Conservation (phyloP, 75 land plant species). For the Picea sitchensis region DNA sequence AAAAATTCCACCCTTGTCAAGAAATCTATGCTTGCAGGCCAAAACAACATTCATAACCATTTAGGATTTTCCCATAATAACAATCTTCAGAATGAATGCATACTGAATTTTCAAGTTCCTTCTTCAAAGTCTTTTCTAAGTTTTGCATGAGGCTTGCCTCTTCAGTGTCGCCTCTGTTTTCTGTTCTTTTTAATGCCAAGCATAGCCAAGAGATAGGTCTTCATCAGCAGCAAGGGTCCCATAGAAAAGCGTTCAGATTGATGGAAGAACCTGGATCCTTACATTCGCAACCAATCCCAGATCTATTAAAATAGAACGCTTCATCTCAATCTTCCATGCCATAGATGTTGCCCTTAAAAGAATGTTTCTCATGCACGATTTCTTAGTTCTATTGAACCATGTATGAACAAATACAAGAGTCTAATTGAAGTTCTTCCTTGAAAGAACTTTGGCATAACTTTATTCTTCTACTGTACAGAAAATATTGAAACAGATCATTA, state of each 20-base stretch:
- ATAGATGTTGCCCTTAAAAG: background rate
- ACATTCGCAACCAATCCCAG: background rate
- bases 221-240: background rate
- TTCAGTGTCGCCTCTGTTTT: background rate
- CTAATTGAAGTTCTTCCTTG: background rate
- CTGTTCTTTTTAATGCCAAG: background rate
- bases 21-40: no score
- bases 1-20: no score
- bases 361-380: background rate
- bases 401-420: background rate
- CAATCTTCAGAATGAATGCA: background rate
- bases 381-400: background rate
- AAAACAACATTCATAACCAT: no score
- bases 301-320: background rate
- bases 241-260: background rate
- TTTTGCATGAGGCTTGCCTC: background rate
- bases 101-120: background rate
- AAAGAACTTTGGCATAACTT: background rate
- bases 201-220: background rate
- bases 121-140: background rate
- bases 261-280: background rate
- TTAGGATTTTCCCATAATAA: background rate
- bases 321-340: background rate
- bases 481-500: slow-evolving; percentile 1
- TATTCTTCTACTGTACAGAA: background rate